Conservation (phyloP, 1,284 basidiomycete species). For the Coniferiporia weirii region DNA sequence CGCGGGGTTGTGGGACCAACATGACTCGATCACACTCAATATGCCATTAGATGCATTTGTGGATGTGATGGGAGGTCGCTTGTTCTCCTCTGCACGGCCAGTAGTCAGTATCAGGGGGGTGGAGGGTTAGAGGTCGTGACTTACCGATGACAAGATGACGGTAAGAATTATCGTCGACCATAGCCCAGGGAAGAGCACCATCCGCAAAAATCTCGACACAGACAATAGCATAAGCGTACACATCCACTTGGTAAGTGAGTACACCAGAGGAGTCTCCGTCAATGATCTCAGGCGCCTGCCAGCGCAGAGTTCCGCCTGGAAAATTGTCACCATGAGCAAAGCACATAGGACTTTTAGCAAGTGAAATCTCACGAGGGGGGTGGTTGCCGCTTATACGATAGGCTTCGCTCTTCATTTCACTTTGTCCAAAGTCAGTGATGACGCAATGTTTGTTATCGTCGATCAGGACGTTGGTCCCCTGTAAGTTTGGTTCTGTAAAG, state of each 20-base stretch:
- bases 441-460: slow-evolving; percentile 60
- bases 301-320: slow-evolving; percentile 57
- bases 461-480: slow-evolving; percentile 73
- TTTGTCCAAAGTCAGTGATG: slow-evolving; percentile 76
- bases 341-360: not conserved
- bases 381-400: slow-evolving; percentile 51
- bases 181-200: slow-evolving; percentile 58
- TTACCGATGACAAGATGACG: slow-evolving; percentile 56
- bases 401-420: slow-evolving; percentile 68
- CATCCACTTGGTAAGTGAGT: slow-evolving; percentile 57
- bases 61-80: slow-evolving; percentile 45
- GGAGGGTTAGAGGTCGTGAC: slow-evolving; percentile 22
- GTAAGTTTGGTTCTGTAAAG: not conserved
- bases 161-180: slow-evolving; percentile 54
- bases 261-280: slow-evolving; percentile 34
- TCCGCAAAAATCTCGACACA: slow-evolving; percentile 65
- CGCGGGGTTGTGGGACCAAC: slow-evolving; percentile 46
- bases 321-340: slow-evolving; percentile 11
- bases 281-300: slow-evolving; percentile 74
- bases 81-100: slow-evolving; percentile 39
- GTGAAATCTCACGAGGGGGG: slow-evolving; percentile 44
- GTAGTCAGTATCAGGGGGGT: not conserved
- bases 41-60: slow-evolving; percentile 27
- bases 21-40: slow-evolving; percentile 36
- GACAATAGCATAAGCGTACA: slow-evolving; percentile 70